A percentile compares a stretch with the other conserved stretches of the same genome.
These are phyloP conservation scores for Arabis alpina DNA, from an alignment of 345 rosid genomes.

Conservation along the genomic window DNA sequence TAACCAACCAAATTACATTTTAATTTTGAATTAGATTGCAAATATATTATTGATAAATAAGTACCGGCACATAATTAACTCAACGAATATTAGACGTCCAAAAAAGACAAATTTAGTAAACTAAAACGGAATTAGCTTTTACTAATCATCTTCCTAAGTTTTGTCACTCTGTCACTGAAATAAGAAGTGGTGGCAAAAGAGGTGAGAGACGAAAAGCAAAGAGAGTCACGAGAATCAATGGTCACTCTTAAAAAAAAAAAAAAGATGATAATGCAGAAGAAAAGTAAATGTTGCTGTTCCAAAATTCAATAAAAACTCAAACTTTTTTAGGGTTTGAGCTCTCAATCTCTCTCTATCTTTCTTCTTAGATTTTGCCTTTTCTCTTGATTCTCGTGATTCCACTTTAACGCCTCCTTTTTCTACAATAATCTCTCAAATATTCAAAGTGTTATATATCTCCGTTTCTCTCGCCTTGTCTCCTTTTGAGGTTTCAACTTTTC, in stretches of 20 bases:
- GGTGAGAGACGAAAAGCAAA: slow-evolving; percentile 35
- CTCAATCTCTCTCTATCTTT: slow-evolving; percentile 16
- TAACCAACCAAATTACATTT: background rate
- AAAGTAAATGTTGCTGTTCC: slow-evolving; percentile 19
- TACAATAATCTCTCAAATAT: slow-evolving; percentile 17
- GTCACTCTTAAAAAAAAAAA: background rate
- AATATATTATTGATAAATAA: background rate
- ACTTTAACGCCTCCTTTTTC: slow-evolving; percentile 40
- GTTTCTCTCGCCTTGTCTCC: slow-evolving; percentile 46
- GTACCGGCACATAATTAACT: too few relatives aligned
- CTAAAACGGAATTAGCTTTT: background rate
- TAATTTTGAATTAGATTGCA: background rate
- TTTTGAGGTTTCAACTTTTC: slow-evolving; percentile 13
- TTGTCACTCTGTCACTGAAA: slow-evolving; percentile 3
- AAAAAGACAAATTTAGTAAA: background rate
- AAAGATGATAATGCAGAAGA: slow-evolving; percentile 11
- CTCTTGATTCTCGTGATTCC: slow-evolving; percentile 41
- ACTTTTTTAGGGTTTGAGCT: slow-evolving; percentile 22
- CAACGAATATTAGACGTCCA: background rate
- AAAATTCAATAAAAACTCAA: background rate
- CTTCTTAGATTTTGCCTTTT: slow-evolving; percentile 19
- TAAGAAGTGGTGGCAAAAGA: slow-evolving; percentile 35
- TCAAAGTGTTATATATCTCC: slow-evolving; percentile 15
- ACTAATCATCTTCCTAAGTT: slow-evolving; percentile 26
- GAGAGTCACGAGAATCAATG: slow-evolving; percentile 41